Evolutionary conservation across 176 grass and related monocot species (phyloP), one percentile per base, ranked within the genome.

Genomic region (Phoenix dactylifera): DNA sequence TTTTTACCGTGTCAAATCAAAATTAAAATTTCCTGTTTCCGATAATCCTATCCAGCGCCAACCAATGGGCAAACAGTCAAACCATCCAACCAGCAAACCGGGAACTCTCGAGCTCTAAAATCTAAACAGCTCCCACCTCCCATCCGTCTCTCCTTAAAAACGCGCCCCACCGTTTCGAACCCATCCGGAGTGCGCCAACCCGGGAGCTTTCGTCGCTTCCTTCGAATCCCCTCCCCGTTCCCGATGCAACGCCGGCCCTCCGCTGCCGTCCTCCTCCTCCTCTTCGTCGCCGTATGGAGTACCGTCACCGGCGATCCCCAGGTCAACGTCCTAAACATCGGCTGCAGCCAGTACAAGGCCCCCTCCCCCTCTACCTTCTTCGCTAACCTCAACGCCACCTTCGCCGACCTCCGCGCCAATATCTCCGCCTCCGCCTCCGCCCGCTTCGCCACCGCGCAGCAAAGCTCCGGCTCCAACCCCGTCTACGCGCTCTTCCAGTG

Each of bases 281-380:
- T 69, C 49, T 0, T 76, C 55, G 25, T 58, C 51, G 60, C 72
- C 57, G 61, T 63, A 15, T 24, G 68, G 67, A 56, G 32, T 52
- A 76, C 58, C 25, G 2, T 22, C 69, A 32, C 64, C 58, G 29
- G 54, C 26, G 77, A 95, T 57, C 74, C 89, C 52, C 77, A 85
- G 79, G 60, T 64, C 55, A 82, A 57, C 26, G 51, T 79, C 66
- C 81, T 94, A 58, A 63, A 76, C 59, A 49, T 28, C 15, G 89
- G 77, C 15, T 94, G 89, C 64, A 94, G 89, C 71, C 71, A 76
- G 70, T 79, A 85, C 71, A 94, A 94, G 55, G 80, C 77, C 49
- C 76, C 74, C 35, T 64, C 81, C 24, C 15, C 70, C 22, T 15
- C 39, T 26, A 60, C 71, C 71, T 94, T 94, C 74, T 10, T 77